Percentiles rank a stretch among this genome's conserved stretches.
Evolutionary conservation across 805 yeast genomes (phyloP).

Genomic region (Suhomyces emberorum): DNA sequence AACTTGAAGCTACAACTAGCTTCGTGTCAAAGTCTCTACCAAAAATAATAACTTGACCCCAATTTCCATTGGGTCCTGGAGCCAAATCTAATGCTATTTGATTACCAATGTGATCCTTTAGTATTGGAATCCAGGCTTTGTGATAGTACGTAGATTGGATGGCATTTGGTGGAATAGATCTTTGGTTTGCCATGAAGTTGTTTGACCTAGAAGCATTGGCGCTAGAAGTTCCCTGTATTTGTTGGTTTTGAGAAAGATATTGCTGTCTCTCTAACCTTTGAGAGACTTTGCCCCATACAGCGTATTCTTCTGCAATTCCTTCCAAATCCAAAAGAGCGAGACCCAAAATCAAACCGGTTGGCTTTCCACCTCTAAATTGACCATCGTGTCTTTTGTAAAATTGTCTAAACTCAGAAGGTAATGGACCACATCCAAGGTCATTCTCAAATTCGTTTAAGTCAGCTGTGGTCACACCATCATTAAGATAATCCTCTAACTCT

Average conservation of each 20-base stretch:
- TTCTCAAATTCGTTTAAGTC: slow-evolving; percentile 46
- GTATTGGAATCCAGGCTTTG: slow-evolving; percentile 77
- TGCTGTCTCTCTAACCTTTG: slow-evolving; percentile 39
- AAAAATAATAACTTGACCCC: slow-evolving; percentile 90
- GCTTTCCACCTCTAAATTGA: slow-evolving; percentile 44
- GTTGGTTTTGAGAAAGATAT: slow-evolving; percentile 25
- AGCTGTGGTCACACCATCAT: slow-evolving; percentile 42
- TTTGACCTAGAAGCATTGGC: slow-evolving; percentile 15
- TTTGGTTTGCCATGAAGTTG: slow-evolving; percentile 32
- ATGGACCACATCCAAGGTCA: slow-evolving; percentile 41
- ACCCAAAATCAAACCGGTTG: slow-evolving; percentile 45
- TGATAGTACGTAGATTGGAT: slow-evolving; percentile 35
- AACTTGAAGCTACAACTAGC: slow-evolving; percentile 62
- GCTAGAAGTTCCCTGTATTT: slow-evolving; percentile 14
- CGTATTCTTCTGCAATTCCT: slow-evolving; percentile 39
- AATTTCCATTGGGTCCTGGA: slow-evolving; percentile 64
- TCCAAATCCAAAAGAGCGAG: slow-evolving; percentile 41
- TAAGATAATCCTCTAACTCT: slow-evolving; percentile 42
- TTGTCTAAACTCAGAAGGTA: slow-evolving; percentile 44
- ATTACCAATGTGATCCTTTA: slow-evolving; percentile 87
- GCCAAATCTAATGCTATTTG: slow-evolving; percentile 83
- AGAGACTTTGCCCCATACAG: slow-evolving; percentile 42
- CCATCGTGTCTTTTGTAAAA: slow-evolving; percentile 46
- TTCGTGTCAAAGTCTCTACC: slow-evolving; percentile 94
- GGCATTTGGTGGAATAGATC: slow-evolving; percentile 37